Evolutionary conservation across 2,329 filamentous ascomycete species (phyloP), one percentile per base, ranked within the genome.

Genomic region (Alternaria arborescens): DNA sequence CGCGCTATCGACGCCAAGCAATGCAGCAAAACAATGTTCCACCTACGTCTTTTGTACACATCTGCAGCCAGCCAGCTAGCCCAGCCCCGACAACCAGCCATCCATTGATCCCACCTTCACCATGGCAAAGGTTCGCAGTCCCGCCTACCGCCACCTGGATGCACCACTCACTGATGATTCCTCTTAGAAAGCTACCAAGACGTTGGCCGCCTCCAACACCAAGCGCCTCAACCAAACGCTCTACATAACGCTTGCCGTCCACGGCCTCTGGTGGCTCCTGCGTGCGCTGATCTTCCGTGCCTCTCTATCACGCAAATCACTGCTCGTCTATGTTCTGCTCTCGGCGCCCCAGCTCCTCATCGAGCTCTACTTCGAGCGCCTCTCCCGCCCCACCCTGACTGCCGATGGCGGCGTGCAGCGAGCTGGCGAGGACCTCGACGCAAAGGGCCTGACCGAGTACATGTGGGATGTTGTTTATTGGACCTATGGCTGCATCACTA

Each of bases 391-490:
- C 24, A 89, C 84, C 62, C 91, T 89, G 76, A 87, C 88, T 67
- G 77, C 88, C 22, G 67, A 72, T 54, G 79, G 78, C 60, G 84
- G 89, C n/a, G 83, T 98, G 63, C 89, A 87, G 76, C 88, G 86
- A 32, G 84, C 92, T 0, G 94, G 95, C 43, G 94, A 98, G 77
- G 95, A 99, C 78, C 87, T 99, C 52, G 88, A 91, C 54, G 92
- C 93, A 10, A 86, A 90, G 34, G 95, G 95, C 5, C 82, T 99
- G 82, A 98, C 94, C 11, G 95, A 97, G 81, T 98, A 96, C 83
- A 92, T 98, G 91, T 99, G 97, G 86, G 95, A 99, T 81, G 87
- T 97, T 51, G 83, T 97, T 54, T 98, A 97, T 87, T 93, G 97
- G 82, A 97, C 93, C 0, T 97, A 94, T 89, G 89, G 87, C 11